Evolutionary conservation across 805 yeast genomes (phyloP).

Genomic region (Clavispora carvajalis): DNA sequence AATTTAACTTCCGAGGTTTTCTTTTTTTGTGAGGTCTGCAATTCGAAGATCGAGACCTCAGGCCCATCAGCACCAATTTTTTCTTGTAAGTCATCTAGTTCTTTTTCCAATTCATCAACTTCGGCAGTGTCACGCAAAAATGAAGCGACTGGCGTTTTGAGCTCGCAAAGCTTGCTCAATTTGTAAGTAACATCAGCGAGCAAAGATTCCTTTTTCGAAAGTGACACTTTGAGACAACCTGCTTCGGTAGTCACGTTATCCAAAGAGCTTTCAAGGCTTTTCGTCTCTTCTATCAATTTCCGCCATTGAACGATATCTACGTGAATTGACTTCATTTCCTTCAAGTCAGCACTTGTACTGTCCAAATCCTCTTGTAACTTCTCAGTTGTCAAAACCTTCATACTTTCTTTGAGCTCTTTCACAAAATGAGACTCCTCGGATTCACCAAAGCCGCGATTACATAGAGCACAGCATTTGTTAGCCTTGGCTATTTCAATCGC

Average conservation of each 20-base stretch:
- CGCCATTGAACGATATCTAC: conserved; percentile 24
- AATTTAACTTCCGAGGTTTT: conserved; percentile 35
- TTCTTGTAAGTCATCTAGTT: conserved; percentile 5
- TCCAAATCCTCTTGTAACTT: conserved; percentile 26
- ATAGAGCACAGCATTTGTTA: conserved; percentile 61
- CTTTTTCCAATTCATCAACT: background rate
- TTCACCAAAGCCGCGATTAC: conserved; percentile 60
- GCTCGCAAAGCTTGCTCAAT: background rate
- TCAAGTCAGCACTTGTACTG: conserved; percentile 27
- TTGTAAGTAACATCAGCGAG: background rate
- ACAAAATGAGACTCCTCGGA: conserved; percentile 26
- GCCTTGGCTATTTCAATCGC: conserved; percentile 62
- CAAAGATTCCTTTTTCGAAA: background rate
- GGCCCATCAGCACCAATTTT: conserved; percentile 3
- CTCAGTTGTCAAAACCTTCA: conserved; percentile 23
- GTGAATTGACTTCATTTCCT: conserved; percentile 24
- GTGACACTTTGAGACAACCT: background rate
- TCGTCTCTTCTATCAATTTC: conserved; percentile 9
- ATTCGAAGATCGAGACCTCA: conserved; percentile 33
- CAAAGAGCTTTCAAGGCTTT: background rate
- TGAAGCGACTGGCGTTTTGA: background rate
- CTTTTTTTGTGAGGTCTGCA: conserved; percentile 40
- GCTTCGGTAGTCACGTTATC: background rate
- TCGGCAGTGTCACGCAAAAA: background rate
- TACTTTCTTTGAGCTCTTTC: conserved; percentile 22